Evolutionary conservation across 257 asterid genomes (phyloP).

Genomic region (Solanum pinnatisectum): DNA sequence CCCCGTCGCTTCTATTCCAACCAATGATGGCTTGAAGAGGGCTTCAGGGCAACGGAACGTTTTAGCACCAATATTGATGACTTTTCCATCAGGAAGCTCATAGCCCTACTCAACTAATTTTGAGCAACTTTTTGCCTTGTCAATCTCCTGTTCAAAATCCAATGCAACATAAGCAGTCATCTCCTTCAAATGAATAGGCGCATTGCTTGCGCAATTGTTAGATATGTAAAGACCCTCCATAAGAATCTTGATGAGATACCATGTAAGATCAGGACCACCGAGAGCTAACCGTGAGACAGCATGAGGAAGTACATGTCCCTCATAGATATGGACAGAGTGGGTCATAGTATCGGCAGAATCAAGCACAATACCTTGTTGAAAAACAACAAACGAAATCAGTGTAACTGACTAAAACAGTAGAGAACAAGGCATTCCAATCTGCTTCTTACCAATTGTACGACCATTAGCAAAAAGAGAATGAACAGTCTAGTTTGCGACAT

Average conservation of each 20-base stretch:
- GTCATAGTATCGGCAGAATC: background rate
- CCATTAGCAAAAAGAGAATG: background rate
- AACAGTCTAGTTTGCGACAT: background rate
- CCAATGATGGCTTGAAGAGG: background rate
- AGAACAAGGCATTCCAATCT: background rate
- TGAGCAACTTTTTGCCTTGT: background rate
- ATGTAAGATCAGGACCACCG: background rate
- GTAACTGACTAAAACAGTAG: background rate
- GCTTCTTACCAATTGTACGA: background rate
- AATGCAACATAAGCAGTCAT: background rate
- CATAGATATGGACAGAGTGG: background rate
- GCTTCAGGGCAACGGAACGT: background rate
- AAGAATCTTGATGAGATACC: background rate
- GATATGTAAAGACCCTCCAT: background rate
- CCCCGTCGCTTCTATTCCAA: slow-evolving; percentile 4
- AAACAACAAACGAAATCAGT: background rate
- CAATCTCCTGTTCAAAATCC: background rate
- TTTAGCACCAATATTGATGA: background rate
- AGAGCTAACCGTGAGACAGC: background rate
- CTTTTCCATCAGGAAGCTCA: background rate
- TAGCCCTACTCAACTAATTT: background rate
- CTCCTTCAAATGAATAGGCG: background rate
- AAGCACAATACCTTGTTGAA: background rate
- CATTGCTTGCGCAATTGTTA: fast-evolving
- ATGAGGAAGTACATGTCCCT: background rate